Base-by-base conservation (phyloP, 2,329 filamentous ascomycete species). In the Arthrocladium fulminans region DNA sequence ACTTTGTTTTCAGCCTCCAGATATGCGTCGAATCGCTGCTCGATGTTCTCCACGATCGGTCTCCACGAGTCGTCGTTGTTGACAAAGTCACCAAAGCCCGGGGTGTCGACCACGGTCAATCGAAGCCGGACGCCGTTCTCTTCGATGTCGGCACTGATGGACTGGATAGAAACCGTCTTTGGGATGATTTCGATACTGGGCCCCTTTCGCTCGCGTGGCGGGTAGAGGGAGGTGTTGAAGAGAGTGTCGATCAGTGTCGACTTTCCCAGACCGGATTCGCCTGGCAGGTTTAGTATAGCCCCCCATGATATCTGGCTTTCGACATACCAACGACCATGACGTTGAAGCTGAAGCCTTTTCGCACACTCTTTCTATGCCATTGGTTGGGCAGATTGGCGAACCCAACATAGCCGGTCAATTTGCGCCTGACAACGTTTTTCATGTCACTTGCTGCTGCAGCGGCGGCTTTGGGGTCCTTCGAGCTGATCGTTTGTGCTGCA, bases 341-440 rank as follows among this genome's bases (percentile, higher is more conserved):
- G 68, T 98, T 98, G 79, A 98, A 98, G 80, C 97, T 98, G 81
- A 98, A 98, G 54, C 92, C 92, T 74, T 98, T 98, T 67, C 92
- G 88, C 64, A 98, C 92, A 81, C 89, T 96, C 84, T 98, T 98
- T 71, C 92, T 90, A 77, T 98, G 92, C 92, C 92, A 98, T 74
- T 98, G 92, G 75, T 98, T 98, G 57, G 92, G 92, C 66, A 98
- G 73, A 70, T 98, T 98, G 69, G 92, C 92, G 65, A 98, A 98
- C 58, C 92, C 92, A 63, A 98, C 92, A 63, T 97, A 98, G 65
- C 92, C 92, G 44, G 92, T 97, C 66, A 98, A 76, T 78, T 98
- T 98, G 71, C 92, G 82, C 71, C 92, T 87, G 62, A 98, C 90
- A 68, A 98, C 94, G 76, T 98, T 97, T 71, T 83, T 83, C 77